Base-by-base conservation (phyloP, 2,329 filamentous ascomycete genomes). In the Xylaria sp. region DNA sequence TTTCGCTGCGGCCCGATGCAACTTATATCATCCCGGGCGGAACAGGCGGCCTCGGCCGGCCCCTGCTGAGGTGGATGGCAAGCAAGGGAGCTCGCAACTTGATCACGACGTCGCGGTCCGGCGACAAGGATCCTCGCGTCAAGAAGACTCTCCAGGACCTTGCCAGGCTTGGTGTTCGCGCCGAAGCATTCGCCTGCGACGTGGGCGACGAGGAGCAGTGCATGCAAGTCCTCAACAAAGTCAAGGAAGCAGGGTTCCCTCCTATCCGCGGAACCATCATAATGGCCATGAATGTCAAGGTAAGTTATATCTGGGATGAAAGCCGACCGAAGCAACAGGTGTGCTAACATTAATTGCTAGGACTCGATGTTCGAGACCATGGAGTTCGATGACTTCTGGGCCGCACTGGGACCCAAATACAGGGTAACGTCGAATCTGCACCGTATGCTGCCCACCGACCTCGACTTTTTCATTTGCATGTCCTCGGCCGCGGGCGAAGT, bases 1-100 rank as follows among this genome's bases (percentile, higher is more conserved):
- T 66, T 37, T 62, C 60, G 34, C 56, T 68, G 26, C 59, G 42
- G 17, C 56, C 63, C 17, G 57, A 66, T 41, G 66, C 62, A 20
- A 66, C 70, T 16, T 72, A 71, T 34, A 57, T 73, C 38, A 58
- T 73, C 24, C 64, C 65, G 0, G 71, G 71, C 48, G 71, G 68
- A 26, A 61, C 68, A 7, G 69, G 69, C 22, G 71, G 70, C 43
- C 59, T 73, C 24, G 69, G 69, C 24, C 62, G 64, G 16, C 60
- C 57, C 2, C 60, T 72, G 42, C 54, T 67, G n/a, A 56, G 51
- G 8, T 72, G 69, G 69, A 63, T 73, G 58, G 66, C 65, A 7
- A 56, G 62, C 4, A 64, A 61, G 4, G 72, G 72, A 8, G 72
- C 71, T 4, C 65, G 63, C 34, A 64, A 72, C 53, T 46, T 73